phyloP scores from a whole-genome alignment of 1,284 basidiomycete species.

The Cronartium ribicola region DNA sequence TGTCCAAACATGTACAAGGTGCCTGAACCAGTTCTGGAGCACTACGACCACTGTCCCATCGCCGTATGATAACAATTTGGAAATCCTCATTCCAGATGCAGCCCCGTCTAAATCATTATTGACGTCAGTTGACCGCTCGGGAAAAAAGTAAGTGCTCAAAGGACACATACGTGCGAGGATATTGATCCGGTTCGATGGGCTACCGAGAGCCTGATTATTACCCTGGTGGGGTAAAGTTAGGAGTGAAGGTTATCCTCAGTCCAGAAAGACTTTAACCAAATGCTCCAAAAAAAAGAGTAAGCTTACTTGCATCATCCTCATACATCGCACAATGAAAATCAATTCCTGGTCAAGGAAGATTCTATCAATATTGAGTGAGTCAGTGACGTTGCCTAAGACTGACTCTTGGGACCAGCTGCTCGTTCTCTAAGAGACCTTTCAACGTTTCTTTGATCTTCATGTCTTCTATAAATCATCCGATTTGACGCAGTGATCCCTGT shows the following conservation, averaged over 20 bases:
- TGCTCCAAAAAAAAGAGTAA: constrained; percentile 49
- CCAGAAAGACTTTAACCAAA: constrained; percentile 54
- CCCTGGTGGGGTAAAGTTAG: not conserved
- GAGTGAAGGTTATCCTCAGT: constrained; percentile 4
- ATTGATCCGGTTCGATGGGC: constrained; percentile 79
- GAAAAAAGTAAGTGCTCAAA: not conserved
- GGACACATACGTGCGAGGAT: constrained; percentile 68
- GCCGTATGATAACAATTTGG: not conserved
- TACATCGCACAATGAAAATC: constrained; percentile 75
- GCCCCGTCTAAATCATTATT: constrained; percentile 8
- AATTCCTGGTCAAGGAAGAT: constrained; percentile 64
- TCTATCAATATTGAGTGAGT: not conserved
- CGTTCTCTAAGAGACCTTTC: constrained; percentile 56
- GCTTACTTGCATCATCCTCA: constrained; percentile 60
- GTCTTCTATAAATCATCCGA: constrained; percentile 48
- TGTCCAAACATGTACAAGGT: constrained; percentile 7
- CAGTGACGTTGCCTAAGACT: constrained; percentile 36
- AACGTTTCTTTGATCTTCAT: constrained; percentile 55
- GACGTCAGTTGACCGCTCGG: not conserved
- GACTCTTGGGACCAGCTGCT: constrained; percentile 55
- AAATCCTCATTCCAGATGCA: constrained; percentile 20
- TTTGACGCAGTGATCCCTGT: constrained; percentile 34
- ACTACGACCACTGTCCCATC: not conserved
- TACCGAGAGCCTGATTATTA: constrained; percentile 72
- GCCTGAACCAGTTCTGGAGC: not conserved